Evolutionary conservation across 2,329 filamentous ascomycete genomes (phyloP), one percentile per base, ranked within the genome.

Genomic region (Cryphonectria parasitica): DNA sequence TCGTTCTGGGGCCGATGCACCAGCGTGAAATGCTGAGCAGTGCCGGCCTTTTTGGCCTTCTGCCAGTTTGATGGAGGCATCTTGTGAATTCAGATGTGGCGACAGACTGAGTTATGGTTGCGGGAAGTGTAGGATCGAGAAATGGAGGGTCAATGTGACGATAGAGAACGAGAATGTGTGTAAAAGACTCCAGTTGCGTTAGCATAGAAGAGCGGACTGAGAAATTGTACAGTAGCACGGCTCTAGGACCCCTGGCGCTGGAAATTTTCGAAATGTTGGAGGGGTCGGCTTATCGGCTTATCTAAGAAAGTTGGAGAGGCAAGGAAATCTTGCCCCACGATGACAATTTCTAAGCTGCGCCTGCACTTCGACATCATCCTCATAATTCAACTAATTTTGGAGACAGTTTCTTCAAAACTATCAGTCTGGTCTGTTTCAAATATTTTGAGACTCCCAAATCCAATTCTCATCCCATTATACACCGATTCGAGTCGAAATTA

Each of bases 1-100:
- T 99, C 96, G 89, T 98, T 94, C 83, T 99, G 97, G 45, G 95
- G 93, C 78, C 96, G 93, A 83, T 98, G 93, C 77, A 98, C 94
- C 79, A 99, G 92, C 76, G 92, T 92, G 83, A 97, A 98, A 83
- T 95, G 96, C 80, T 93, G 92, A 76, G 96, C 95, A 72, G 88
- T 92, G 60, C 71, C 71, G 56, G 69, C 66, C 83, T 97, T 97
- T 85, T 97, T 98, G 66, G 71, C 71, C 49, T 72, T 72, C 56
- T 71, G 71, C 71, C 71, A 72, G 76, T 85, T 89, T 72, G n/a
- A 62, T 34, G 71, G 71, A 60, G 67, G 72, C 73, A 76, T 80
- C 56, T 66, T 63, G 62, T 52, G 43, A 39, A 22, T 34, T 39
- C 67, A 45, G 49, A 43, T 34, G 56, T 28, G 49, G 25, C 31